These are phyloP conservation scores for Lentinula detonsa DNA, from an alignment of 768 basidiomycete species.

Conservation along the genomic window DNA sequence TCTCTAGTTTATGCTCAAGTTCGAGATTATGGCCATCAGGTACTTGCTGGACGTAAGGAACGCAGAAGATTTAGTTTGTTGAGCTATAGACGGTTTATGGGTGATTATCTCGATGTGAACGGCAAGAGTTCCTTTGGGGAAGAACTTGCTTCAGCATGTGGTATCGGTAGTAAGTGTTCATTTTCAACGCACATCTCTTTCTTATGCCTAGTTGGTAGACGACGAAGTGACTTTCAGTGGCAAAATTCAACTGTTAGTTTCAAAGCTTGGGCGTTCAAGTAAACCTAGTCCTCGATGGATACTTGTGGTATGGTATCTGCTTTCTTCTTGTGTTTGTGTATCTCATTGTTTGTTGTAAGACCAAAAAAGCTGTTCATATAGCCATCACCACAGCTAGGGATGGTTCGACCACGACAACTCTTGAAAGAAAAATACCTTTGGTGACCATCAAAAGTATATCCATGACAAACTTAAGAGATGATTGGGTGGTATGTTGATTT, in stretches of 20 bases:
- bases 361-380: conserved; percentile 80
- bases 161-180: conserved; percentile 57
- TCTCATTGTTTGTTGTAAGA: conserved; percentile 36
- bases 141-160: conserved; percentile 66
- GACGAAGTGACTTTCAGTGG: conserved; percentile 85
- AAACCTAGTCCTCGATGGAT: conserved; percentile 89
- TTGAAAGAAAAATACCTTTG: conserved; percentile 88
- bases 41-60: conserved; percentile 90
- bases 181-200: background rate
- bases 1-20: conserved; percentile 81
- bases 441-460: conserved; percentile 82
- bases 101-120: conserved; percentile 92
- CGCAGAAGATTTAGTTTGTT: conserved; percentile 88
- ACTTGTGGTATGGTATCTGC: conserved; percentile 62
- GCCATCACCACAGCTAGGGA: conserved; percentile 56
- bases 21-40: conserved; percentile 92
- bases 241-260: conserved; percentile 74
- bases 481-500: conserved; percentile 69
- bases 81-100: conserved; percentile 91
- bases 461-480: conserved; percentile 87
- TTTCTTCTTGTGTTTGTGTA: background rate
- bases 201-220: conserved; percentile 26
- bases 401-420: conserved; percentile 46
- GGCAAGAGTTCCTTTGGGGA: conserved; percentile 73
- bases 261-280: conserved; percentile 81